These are phyloP conservation scores for Termitomyces sp. DNA, from an alignment of 1,284 basidiomycete genomes.

Conservation along the genomic window DNA sequence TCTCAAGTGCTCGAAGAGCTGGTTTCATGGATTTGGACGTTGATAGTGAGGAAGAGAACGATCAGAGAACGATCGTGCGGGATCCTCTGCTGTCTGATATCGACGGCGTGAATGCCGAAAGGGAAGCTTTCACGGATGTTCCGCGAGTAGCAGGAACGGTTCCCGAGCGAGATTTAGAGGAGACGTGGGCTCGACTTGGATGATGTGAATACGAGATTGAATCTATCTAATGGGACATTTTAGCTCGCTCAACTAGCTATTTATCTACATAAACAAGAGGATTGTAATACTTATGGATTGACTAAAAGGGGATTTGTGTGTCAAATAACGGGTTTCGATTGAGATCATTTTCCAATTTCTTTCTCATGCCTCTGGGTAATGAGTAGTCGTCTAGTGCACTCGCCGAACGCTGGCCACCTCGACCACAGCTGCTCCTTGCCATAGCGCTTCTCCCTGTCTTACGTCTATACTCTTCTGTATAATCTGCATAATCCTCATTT, in stretches of 20 bases:
- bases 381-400: conserved; percentile 5
- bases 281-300: neutral
- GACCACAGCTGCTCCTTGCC: neutral
- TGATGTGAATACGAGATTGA: conserved; percentile 28
- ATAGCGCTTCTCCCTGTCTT: conserved; percentile 1
- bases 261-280: neutral
- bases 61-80: conserved; percentile 49
- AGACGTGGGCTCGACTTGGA: conserved; percentile 70
- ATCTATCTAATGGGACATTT: conserved; percentile 14
- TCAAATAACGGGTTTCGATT: conserved; percentile 2
- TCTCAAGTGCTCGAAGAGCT: conserved; percentile 65
- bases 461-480: conserved; percentile 11
- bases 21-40: conserved; percentile 73
- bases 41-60: conserved; percentile 62
- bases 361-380: conserved; percentile 15
- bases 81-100: conserved; percentile 54
- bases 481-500: conserved; percentile 7
- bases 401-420: conserved; percentile 6
- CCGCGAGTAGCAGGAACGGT: conserved; percentile 49
- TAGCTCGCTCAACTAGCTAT: conserved; percentile 7
- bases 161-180: conserved; percentile 57
- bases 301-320: conserved; percentile 11
- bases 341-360: conserved; percentile 15
- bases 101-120: conserved; percentile 26
- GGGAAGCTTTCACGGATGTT: conserved; percentile 43